Conservation (phyloP, 2,329 filamentous ascomycete species). For the Pseudogymnoascus sp. region DNA sequence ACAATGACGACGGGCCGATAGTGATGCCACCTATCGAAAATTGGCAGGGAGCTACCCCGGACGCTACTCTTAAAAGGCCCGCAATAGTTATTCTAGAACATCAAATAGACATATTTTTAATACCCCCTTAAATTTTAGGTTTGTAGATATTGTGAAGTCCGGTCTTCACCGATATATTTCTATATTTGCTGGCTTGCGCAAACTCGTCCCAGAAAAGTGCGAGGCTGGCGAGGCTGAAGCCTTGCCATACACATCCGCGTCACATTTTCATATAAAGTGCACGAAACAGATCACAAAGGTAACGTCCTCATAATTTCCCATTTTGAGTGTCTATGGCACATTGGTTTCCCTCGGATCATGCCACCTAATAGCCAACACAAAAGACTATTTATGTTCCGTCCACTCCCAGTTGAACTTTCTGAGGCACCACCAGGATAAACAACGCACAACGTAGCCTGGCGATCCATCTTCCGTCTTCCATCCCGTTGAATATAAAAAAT, state of each 20-base stretch:
- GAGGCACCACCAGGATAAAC: not conserved
- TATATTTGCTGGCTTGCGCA: not conserved
- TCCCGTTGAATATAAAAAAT: not conserved
- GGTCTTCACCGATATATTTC: not conserved
- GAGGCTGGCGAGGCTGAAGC: not conserved
- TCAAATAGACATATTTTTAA: not conserved
- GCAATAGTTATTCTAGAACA: not conserved
- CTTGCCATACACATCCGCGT: not conserved
- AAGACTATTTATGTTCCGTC: constrained; percentile 1
- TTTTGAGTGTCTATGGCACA: not conserved
- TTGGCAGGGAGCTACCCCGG: not conserved
- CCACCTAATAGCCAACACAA: not conserved
- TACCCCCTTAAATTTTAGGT: not conserved
- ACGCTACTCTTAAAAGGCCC: not conserved
- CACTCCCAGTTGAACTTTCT: not conserved
- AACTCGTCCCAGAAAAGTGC: not conserved
- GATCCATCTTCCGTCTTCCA: not conserved
- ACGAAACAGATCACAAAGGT: not conserved
- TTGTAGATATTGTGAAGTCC: not conserved
- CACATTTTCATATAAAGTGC: not conserved
- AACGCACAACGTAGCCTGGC: not conserved
- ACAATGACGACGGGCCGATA: constrained; percentile 8
- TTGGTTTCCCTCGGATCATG: not conserved
- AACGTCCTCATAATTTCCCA: not conserved
- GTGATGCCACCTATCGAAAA: not conserved